Evolutionary conservation across 768 basidiomycete species (phyloP).

Genomic region (Collybiopsis confluens): DNA sequence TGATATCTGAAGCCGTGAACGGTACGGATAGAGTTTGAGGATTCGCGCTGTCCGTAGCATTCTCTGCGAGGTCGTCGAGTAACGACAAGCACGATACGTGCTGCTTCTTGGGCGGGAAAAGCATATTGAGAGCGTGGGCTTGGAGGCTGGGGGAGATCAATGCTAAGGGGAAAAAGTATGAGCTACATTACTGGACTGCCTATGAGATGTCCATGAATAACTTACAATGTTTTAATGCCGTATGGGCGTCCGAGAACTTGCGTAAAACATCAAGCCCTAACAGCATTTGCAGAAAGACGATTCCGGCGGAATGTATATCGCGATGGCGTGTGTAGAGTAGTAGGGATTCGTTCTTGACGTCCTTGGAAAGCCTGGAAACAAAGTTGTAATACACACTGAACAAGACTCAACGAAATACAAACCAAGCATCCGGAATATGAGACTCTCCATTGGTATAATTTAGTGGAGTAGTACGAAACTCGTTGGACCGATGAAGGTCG

Average conservation of each 20-base stretch:
- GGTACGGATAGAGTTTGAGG: neutral
- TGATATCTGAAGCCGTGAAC: conserved; percentile 28
- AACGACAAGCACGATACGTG: conserved; percentile 30
- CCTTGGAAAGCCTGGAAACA: conserved; percentile 61
- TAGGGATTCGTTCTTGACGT: conserved; percentile 76
- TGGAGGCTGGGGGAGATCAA: conserved; percentile 49
- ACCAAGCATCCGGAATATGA: conserved; percentile 46
- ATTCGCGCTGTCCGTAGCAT: neutral
- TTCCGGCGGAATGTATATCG: conserved; percentile 79
- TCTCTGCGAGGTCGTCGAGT: neutral
- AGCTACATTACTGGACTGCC: neutral
- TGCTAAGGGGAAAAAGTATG: conserved; percentile 32
- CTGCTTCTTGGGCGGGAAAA: conserved; percentile 53
- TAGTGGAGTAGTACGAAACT: conserved; percentile 50
- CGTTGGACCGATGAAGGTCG: conserved; percentile 83
- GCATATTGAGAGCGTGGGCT: conserved; percentile 54
- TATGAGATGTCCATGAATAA: conserved; percentile 6
- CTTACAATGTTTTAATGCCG: conserved; percentile 56
- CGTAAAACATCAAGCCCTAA: conserved; percentile 67
- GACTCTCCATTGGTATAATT: conserved; percentile 21
- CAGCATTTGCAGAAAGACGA: conserved; percentile 82
- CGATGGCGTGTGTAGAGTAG: conserved; percentile 67
- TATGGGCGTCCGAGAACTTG: conserved; percentile 49
- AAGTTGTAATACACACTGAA: neutral
- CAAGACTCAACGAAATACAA: conserved; percentile 10